Base-by-base conservation (phyloP, 345 rosid species). In the Gynandropsis gynandra region DNA sequence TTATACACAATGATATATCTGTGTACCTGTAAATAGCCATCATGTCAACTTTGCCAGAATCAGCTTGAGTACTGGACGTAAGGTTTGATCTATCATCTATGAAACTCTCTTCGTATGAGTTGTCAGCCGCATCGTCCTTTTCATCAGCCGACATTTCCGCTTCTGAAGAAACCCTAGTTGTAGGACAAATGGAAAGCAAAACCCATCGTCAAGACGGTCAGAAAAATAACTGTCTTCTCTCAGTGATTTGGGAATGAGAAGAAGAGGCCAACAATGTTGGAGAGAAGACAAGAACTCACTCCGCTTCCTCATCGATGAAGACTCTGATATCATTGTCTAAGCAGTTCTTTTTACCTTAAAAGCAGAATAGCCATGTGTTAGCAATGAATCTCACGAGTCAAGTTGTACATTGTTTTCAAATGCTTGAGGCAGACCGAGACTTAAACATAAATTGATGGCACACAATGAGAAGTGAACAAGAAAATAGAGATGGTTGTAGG, bases 281-380 rank as follows among this genome's bases (percentile, higher is more conserved):
- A 36, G 56, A 54, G 24, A 10, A 46, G 17, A 55, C 53, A 21
- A 50, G 11, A 62, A 73, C 96, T 80, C 77, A 87, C 96, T 82
- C 96, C 2, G 96, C 96, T 70, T 87, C 92, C 50, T 72, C 87
- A 17, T 90, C 98, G 54, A 90, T 76, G 65, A 76, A 84, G 52
- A 63, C 62, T 63, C 58, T 62, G 19, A 62, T 77, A 63, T 55
- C 63, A 60, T 56, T 55, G 52, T 34, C 52, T 13, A 18, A 32
- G 4, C 9, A 27, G 14, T 71, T 74, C 73, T 31, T 77, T 67
- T 73, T 73, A 74, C 92, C 96, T 90, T 58, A 24, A 73, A 49
- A 54, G 64, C 19, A 59, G 32, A 61, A 18, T 16, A 31, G 51
- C 39, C 24, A 46, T 42, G 62, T 47, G 54, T 38, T 46, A 62